Conservation (phyloP, 2,329 filamentous ascomycete genomes). For the Trichoderma afroharzianum region DNA sequence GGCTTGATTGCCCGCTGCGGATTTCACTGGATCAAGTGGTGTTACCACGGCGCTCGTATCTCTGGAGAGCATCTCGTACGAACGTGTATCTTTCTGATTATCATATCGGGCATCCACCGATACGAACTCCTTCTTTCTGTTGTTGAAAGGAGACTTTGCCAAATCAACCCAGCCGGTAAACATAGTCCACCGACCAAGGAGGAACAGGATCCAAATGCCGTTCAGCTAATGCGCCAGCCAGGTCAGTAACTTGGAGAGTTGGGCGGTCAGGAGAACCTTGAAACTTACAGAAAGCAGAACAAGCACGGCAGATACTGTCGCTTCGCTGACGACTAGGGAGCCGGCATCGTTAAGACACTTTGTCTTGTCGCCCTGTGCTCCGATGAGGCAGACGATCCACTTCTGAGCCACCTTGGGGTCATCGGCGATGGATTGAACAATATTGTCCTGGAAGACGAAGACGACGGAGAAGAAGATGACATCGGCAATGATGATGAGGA, state of each 20-base stretch:
- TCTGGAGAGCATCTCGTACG: slow-evolving; percentile 77
- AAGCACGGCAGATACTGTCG: slow-evolving; percentile 75
- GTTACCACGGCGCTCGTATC: slow-evolving; percentile 54
- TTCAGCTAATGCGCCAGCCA: slow-evolving; percentile 55
- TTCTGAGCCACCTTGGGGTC: slow-evolving; percentile 50
- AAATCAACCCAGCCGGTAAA: slow-evolving; percentile 76
- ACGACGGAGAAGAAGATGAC: slow-evolving; percentile 92
- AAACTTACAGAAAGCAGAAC: slow-evolving; percentile 71
- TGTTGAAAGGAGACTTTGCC: slow-evolving; percentile 45
- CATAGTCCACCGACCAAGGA: slow-evolving; percentile 83
- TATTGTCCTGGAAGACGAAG: slow-evolving; percentile 82
- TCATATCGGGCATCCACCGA: slow-evolving; percentile 72
- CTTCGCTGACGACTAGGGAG: slow-evolving; percentile 66
- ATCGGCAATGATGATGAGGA: slow-evolving; percentile 83
- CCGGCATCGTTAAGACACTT: slow-evolving; percentile 61
- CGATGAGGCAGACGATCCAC: slow-evolving; percentile 71
- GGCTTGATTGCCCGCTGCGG: slow-evolving; percentile 40
- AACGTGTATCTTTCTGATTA: slow-evolving; percentile 59
- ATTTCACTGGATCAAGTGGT: slow-evolving; percentile 42
- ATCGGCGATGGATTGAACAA: slow-evolving; percentile 57
- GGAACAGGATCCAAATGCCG: slow-evolving; percentile 77
- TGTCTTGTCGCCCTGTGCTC: slow-evolving; percentile 54
- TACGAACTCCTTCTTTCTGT: slow-evolving; percentile 74
- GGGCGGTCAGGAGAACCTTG: not conserved
- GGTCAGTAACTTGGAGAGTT: slow-evolving; percentile 24